These are phyloP conservation scores for Solanum piurae DNA, from an alignment of 257 asterid species.

Conservation along the genomic window DNA sequence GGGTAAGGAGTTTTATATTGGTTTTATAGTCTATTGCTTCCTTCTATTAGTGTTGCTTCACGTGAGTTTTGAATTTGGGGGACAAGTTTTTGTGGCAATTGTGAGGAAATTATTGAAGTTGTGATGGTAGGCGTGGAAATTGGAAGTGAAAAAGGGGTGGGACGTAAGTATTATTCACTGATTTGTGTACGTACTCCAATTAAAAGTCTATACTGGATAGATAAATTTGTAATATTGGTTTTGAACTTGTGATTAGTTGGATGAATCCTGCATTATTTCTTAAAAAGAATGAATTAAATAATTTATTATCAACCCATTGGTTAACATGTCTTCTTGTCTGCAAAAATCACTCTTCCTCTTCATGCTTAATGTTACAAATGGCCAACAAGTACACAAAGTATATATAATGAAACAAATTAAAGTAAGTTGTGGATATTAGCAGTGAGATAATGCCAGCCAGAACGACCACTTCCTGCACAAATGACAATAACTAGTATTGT, in stretches of 20 bases:
- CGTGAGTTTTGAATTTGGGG: no score
- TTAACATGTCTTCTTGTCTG: slow-evolving; percentile 40
- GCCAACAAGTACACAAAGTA: slow-evolving; percentile 55
- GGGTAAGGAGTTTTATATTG: no score
- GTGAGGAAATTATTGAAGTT: no score
- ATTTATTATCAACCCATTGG: not conserved
- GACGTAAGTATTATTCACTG: no score
- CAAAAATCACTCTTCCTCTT: slow-evolving; percentile 7
- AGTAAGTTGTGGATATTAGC: not conserved
- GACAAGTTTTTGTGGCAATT: no score
- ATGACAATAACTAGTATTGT: no score
- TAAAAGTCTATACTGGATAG: slow-evolving; percentile 20
- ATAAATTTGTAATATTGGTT: slow-evolving; percentile 8
- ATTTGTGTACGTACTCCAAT: not conserved
- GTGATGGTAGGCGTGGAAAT: no score
- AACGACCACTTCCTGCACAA: slow-evolving; percentile 27
- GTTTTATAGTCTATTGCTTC: no score
- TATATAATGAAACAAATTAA: slow-evolving; percentile 13
- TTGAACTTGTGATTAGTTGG: slow-evolving; percentile 3
- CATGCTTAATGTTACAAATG: slow-evolving; percentile 28
- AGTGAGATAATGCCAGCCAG: slow-evolving; percentile 20
- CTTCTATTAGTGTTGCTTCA: no score
- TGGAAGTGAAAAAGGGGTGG: no score
- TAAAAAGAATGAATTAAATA: slow-evolving; percentile 9
- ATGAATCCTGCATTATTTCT: slow-evolving; percentile 33